These are phyloP conservation scores for Rhizopogon roseolus DNA, from an alignment of 768 basidiomycete genomes.

Conservation along the genomic window DNA sequence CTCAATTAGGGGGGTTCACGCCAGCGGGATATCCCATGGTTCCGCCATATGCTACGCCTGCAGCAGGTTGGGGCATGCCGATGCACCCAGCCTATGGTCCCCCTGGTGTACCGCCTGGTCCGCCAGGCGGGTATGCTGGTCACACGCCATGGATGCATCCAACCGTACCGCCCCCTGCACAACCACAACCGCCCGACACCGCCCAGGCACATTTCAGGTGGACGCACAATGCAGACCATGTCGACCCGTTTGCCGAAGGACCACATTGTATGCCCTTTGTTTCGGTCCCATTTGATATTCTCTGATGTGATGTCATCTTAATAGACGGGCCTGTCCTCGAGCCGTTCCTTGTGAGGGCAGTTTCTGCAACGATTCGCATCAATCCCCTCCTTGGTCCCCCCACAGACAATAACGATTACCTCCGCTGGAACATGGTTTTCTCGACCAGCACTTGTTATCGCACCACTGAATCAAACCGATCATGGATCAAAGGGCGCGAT, in stretches of 20 bases:
- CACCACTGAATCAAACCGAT: conserved; percentile 55
- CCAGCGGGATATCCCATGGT: not conserved
- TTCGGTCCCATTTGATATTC: not conserved
- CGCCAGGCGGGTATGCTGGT: conserved; percentile 15
- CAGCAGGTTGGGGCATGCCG: conserved; percentile 20
- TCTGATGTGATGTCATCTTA: conserved; percentile 10
- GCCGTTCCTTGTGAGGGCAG: conserved; percentile 48
- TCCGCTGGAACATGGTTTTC: conserved; percentile 77
- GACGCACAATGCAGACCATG: conserved; percentile 25
- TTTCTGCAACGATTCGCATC: conserved; percentile 42
- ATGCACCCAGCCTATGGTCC: not conserved
- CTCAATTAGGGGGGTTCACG: not conserved
- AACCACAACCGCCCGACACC: conserved; percentile 16
- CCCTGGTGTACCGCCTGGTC: conserved; percentile 7
- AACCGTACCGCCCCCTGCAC: conserved; percentile 15
- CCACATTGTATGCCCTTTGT: conserved; percentile 32
- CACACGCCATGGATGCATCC: conserved; percentile 24
- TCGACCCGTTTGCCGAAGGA: conserved; percentile 36
- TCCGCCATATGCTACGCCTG: conserved; percentile 14
- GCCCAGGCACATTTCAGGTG: conserved; percentile 24
- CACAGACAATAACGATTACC: conserved; percentile 41
- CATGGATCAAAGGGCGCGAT: conserved; percentile 63
- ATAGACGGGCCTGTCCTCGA: conserved; percentile 69
- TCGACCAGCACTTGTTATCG: conserved; percentile 54
- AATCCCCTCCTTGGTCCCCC: conserved; percentile 60